These are phyloP conservation scores for Apiospora phragmitis DNA, from an alignment of 2,329 filamentous ascomycete genomes.

Conservation along the genomic window DNA sequence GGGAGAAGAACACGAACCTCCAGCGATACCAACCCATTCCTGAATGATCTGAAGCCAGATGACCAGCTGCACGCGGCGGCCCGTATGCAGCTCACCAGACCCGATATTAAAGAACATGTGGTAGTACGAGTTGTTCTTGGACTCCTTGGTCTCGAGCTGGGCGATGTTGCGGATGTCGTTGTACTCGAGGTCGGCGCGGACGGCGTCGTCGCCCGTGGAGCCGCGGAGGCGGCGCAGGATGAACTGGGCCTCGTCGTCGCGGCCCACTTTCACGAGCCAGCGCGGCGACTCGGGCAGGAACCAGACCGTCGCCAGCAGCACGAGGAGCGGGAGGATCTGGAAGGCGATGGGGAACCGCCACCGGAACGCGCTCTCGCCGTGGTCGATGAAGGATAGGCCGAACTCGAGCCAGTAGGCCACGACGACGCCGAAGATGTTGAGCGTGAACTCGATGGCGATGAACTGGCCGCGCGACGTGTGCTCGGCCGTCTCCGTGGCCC, in stretches of 20 bases:
- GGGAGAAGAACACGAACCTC: conserved; percentile 23
- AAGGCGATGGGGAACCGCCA: conserved; percentile 73
- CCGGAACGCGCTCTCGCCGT: conserved; percentile 56
- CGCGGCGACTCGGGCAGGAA: conserved; percentile 71
- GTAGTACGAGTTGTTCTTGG: conserved; percentile 57
- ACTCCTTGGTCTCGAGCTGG: conserved; percentile 61
- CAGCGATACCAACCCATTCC: conserved; percentile 70
- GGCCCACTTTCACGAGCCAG: conserved; percentile 66
- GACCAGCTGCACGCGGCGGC: conserved; percentile 66
- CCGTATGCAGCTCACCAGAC: conserved; percentile 66
- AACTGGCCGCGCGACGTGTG: conserved; percentile 69
- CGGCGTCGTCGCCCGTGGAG: conserved; percentile 49
- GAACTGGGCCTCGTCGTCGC: conserved; percentile 66
- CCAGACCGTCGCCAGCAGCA: conserved; percentile 57
- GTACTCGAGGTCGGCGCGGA: conserved; percentile 62
- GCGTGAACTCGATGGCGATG: conserved; percentile 70
- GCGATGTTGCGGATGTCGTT: conserved; percentile 67
- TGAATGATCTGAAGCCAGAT: conserved; percentile 73
- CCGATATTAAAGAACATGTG: conserved; percentile 68
- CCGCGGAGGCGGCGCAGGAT: conserved; percentile 66
- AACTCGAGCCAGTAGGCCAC: conserved; percentile 63
- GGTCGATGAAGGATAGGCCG: conserved; percentile 61
- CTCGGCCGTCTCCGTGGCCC: conserved; percentile 69
- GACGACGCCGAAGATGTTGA: conserved; percentile 72
- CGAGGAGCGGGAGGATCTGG: conserved; percentile 64